Base-by-base conservation (phyloP, 179 eudicot species). In the Corrigiola litoralis region DNA sequence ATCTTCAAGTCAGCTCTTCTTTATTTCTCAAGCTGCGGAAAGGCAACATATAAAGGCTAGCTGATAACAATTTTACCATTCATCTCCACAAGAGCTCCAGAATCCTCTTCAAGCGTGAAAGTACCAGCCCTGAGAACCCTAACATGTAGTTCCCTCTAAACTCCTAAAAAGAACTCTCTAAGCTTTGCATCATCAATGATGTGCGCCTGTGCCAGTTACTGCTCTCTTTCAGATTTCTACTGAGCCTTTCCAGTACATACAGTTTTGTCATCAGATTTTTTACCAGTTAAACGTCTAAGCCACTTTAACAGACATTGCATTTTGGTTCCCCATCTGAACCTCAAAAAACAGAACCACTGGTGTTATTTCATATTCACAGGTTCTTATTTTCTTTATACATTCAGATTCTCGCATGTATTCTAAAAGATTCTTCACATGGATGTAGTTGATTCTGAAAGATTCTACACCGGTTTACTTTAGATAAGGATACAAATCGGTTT, bases 221-320 rank as follows among this genome's bases (percentile, higher is more conserved):
- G 83, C 70, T 82, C 90, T 58, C 95, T 81, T 71, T 87, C 89
- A 40, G 84, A 72, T 61, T 84, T 87, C 73, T 85, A 80, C 69
- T 80, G 90, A 11, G 94, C 94, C 67, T 81, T 85, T 10, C 90
- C 90, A n/a, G n/a, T 10, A 87, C 94, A 67, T 80, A 87, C 90
- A 80, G 79, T 53, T 85, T 85, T 85, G 10, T 75, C 90, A 71
- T 81, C 87, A 75, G 79, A 23, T 21, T 77, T 82, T 63, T 79
- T 70, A 17, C 94, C 90, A 61, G 85, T 82, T 8, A 87, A 69
- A 33, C 77, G 32, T 87, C 90, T 66, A 66, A 85, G 61, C n/a
- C n/a, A n/a, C n/a, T n/a, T 87, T 85, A 37, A 87, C 81, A 77
- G 85, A 87, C 23, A 75, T 82, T 85, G 56, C 94, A 66, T 67